Conservation (phyloP, 2,329 filamentous ascomycete species). For the Paecilomyces sp. region DNA sequence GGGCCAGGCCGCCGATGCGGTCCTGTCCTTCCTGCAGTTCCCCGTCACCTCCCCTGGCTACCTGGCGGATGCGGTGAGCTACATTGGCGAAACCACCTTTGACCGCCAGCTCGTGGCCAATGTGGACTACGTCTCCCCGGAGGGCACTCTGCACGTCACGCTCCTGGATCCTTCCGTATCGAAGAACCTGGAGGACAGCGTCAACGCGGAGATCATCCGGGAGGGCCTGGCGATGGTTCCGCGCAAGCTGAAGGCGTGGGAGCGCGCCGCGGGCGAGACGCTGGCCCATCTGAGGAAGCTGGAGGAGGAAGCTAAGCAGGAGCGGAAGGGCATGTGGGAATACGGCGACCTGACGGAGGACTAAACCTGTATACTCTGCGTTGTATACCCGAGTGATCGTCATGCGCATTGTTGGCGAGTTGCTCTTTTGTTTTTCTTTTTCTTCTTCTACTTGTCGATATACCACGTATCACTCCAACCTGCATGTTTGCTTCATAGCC, state of each 20-base stretch:
- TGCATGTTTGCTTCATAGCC: background rate
- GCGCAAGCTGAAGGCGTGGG: conserved; percentile 85
- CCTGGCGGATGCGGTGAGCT: conserved; percentile 68
- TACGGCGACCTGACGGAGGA: conserved; percentile 95
- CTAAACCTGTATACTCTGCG: conserved; percentile 32
- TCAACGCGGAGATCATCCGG: conserved; percentile 81
- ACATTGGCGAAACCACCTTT: conserved; percentile 67
- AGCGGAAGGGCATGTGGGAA: conserved; percentile 89
- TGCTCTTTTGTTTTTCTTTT: background rate
- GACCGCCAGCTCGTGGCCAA: conserved; percentile 77
- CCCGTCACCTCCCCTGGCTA: conserved; percentile 70
- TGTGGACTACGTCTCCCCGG: conserved; percentile 77
- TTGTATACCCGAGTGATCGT: background rate
- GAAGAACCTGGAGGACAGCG: conserved; percentile 62
- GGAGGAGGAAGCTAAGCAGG: conserved; percentile 71
- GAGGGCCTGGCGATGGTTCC: conserved; percentile 88
- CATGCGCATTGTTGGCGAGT: background rate
- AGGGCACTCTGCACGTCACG: conserved; percentile 78
- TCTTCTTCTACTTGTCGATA: background rate
- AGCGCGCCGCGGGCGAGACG: conserved; percentile 66
- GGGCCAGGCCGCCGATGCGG: conserved; percentile 78
- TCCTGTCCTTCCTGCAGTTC: conserved; percentile 82
- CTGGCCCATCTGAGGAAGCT: conserved; percentile 65
- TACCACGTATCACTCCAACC: background rate
- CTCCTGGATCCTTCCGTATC: conserved; percentile 68